These are phyloP conservation scores for Albugo laibachii DNA, from an alignment of 352 stramenopile species.

Conservation along the genomic window DNA sequence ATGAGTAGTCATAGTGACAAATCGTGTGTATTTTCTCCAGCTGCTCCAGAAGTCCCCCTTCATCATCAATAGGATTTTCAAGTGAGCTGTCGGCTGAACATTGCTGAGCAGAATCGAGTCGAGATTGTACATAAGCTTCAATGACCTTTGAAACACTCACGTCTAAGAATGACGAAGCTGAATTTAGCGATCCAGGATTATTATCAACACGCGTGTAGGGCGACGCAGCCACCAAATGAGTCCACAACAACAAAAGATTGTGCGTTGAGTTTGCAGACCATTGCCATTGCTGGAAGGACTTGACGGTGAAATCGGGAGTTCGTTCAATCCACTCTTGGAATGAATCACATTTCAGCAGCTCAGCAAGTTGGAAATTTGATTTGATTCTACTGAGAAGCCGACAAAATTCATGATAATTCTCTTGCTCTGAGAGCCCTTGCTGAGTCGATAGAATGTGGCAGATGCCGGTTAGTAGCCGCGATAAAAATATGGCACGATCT, in stretches of 20 bases:
- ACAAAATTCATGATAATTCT: slow-evolving; percentile 99
- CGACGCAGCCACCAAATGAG: slow-evolving; percentile 87
- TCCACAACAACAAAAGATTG: slow-evolving; percentile 94
- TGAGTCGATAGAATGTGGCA: slow-evolving; percentile 87
- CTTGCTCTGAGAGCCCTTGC: slow-evolving; percentile 92
- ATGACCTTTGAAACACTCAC: slow-evolving; percentile 74
- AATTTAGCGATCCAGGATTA: slow-evolving; percentile 23
- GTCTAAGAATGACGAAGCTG: slow-evolving; percentile 44
- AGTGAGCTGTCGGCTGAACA: slow-evolving; percentile 84
- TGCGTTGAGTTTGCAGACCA: slow-evolving; percentile 90
- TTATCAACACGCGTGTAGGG: slow-evolving; percentile 85
- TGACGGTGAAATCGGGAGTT: slow-evolving; percentile 90
- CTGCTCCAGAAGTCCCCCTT: slow-evolving; percentile 92
- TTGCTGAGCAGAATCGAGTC: slow-evolving; percentile 87
- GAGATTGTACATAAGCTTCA: slow-evolving; percentile 91
- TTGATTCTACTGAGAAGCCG: slow-evolving; percentile 92
- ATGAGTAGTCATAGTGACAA: slow-evolving; percentile 92
- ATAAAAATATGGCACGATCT: slow-evolving; percentile 86
- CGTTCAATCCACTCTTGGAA: slow-evolving; percentile 96
- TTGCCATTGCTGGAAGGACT: slow-evolving; percentile 93
- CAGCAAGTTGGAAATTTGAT: slow-evolving; percentile 95
- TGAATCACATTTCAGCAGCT: slow-evolving; percentile 91
- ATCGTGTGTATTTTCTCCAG: slow-evolving; percentile 93
- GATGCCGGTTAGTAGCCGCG: slow-evolving; percentile 86
- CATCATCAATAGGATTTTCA: slow-evolving; percentile 93